phyloP scores from a whole-genome alignment of 179 eudicot species.

The Heliamphora pulchella region DNA sequence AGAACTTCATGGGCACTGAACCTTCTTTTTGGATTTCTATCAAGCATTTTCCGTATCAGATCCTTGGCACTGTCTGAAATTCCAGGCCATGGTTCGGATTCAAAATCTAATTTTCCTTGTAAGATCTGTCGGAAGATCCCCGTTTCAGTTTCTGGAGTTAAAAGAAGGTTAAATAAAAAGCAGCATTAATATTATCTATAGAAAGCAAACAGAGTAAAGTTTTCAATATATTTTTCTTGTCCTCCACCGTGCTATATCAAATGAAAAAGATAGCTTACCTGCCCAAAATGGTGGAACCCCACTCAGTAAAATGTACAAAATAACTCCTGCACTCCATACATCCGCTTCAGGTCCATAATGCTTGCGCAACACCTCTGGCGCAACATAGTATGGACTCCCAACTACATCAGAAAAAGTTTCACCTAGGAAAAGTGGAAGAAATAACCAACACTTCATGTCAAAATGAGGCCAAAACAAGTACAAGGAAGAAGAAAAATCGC shows the following conservation, averaged over 20 bases:
- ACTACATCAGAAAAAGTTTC: conserved; percentile 37
- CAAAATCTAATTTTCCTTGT: conserved; percentile 39
- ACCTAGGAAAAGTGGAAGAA: conserved; percentile 18
- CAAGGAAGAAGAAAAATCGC: neutral
- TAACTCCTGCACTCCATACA: too few relatives aligned
- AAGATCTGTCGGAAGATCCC: conserved; percentile 44
- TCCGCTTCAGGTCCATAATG: conserved; percentile 10
- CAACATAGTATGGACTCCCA: conserved; percentile 46
- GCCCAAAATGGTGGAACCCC: conserved; percentile 37
- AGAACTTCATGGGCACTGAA: conserved; percentile 42
- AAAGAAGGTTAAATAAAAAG: neutral
- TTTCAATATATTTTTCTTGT: neutral
- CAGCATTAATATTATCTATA: neutral
- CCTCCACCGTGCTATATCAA: neutral
- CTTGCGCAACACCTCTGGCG: conserved; percentile 43
- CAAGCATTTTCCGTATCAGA: conserved; percentile 39
- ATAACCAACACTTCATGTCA: neutral
- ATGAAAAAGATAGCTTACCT: conserved; percentile 16
- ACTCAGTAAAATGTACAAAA: too few relatives aligned
- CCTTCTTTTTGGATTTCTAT: conserved; percentile 40
- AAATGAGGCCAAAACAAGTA: neutral
- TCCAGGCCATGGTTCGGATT: conserved; percentile 43
- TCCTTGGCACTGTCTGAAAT: conserved; percentile 42
- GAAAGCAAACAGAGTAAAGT: neutral
- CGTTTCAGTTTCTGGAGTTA: conserved; percentile 38